Evolutionary conservation across 1,284 basidiomycete genomes (phyloP).

Genomic region (Coriolopsis trogii): DNA sequence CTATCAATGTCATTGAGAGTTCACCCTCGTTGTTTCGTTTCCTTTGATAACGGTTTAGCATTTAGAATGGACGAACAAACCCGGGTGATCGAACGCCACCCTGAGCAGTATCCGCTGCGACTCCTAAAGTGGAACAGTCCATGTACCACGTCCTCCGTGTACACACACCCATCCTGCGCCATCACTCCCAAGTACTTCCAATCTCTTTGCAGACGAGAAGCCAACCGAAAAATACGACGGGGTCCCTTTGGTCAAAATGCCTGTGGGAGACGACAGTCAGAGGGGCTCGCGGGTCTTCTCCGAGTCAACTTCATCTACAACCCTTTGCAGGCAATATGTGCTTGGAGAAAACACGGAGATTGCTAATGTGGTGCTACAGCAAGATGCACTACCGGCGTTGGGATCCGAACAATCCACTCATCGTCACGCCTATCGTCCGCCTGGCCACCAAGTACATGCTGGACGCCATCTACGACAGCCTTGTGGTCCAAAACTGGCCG

Average conservation of each 20-base stretch:
- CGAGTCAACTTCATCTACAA: neutral
- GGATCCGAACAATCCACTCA: neutral
- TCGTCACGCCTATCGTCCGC: slow-evolving; percentile 37
- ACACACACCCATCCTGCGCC: neutral
- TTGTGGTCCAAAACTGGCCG: slow-evolving; percentile 64
- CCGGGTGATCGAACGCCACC: too few species aligned
- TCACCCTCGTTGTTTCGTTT: too few species aligned
- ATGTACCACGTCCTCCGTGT: slow-evolving; percentile 1
- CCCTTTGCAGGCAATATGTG: neutral
- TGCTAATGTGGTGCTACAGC: neutral
- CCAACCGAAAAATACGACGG: neutral
- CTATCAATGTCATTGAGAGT: too few species aligned
- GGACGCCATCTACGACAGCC: slow-evolving; percentile 53
- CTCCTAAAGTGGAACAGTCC: too few species aligned
- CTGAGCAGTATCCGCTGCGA: too few species aligned
- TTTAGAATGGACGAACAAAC: too few species aligned
- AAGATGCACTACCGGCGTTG: neutral
- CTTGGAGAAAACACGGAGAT: neutral
- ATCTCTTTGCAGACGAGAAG: neutral
- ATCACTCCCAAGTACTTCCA: neutral
- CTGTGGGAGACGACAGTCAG: neutral
- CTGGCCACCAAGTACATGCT: slow-evolving; percentile 69
- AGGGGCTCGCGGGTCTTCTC: neutral
- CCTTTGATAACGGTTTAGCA: too few species aligned
- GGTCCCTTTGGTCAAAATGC: neutral